Evolutionary conservation across 306 rosid species (phyloP), one percentile per base, ranked within the genome.

Genomic region (Gastrolobium bilobum): DNA sequence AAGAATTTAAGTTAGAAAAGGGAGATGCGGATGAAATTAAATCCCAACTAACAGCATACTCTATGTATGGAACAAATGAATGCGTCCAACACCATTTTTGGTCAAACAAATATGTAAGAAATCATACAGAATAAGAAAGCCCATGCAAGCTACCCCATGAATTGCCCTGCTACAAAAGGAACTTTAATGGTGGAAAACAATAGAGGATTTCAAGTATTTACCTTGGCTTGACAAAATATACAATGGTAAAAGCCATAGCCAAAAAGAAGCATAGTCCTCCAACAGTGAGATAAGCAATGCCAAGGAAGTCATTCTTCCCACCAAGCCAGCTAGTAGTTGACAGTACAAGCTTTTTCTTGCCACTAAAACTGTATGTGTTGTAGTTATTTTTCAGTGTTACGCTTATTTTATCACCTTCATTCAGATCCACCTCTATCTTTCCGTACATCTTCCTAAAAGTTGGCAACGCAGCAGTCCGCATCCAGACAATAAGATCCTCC

Each of bases 211-310:
- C 20, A 37, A 80, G 76, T 56, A 53, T 63, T 71, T 88, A 93
- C 98, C 98, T 93, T 83, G 98, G 98, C 86, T 93, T 93, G 73
- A 91, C 85, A 52, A 93, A 93, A 79, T 93, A 93, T 34, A 93
- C 92, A 69, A 93, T 53, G 39, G 95, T 90, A 87, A 93, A 93
- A 80, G 87, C 70, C 92, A 91, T 50, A 20, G 97, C 94, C 91
- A 93, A 76, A 83, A 89, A 84, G 92, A 91, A 90, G 92, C 98
- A 91, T 75, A 93, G 51, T 68, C 97, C 97, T 13, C 98, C 98
- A n/a, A 93, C 92, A 4, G 95, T 90, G 51, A 92, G 89, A 83
- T 91, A 91, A n/a, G 96, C 96, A 58, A 91, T 87, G 46, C 96
- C 93, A 60, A 91, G 93, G 75, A 91, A 91, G 86, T 91, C 91